A percentile compares a stretch with the other conserved stretches of the same genome.
These are phyloP conservation scores for Xylariaceae sp. DNA, from an alignment of 2,329 filamentous ascomycete genomes.

Conservation along the genomic window DNA sequence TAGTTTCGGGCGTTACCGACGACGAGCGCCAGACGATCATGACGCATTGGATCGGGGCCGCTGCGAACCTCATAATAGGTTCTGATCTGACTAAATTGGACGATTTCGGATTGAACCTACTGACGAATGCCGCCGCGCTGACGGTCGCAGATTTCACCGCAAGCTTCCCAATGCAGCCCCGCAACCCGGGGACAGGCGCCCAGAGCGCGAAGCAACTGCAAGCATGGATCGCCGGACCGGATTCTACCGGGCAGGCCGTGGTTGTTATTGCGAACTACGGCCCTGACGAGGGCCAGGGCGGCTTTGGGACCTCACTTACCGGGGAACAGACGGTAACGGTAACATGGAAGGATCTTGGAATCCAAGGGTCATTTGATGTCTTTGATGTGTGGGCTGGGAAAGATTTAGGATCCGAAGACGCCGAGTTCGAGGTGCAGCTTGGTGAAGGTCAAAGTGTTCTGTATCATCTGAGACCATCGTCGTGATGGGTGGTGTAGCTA, in stretches of 20 bases:
- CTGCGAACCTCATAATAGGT: constrained; percentile 38
- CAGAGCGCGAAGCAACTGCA: constrained; percentile 34
- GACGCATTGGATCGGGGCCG: constrained; percentile 41
- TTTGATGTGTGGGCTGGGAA: constrained; percentile 21
- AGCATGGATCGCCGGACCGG: constrained; percentile 38
- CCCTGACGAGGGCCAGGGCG: constrained; percentile 33
- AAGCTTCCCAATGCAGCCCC: constrained; percentile 36
- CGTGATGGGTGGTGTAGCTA: not conserved
- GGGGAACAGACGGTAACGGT: constrained; percentile 33
- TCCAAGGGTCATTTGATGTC: constrained; percentile 21
- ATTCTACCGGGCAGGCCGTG: constrained; percentile 24
- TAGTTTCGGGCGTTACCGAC: constrained; percentile 35
- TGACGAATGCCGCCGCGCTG: constrained; percentile 28
- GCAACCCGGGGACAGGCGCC: constrained; percentile 30
- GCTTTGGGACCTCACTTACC: constrained; percentile 27
- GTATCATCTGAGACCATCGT: constrained; percentile 15
- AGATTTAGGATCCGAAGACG: constrained; percentile 14
- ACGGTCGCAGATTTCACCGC: constrained; percentile 31
- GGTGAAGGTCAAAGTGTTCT: constrained; percentile 25
- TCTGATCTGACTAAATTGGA: constrained; percentile 36
- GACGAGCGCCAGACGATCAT: constrained; percentile 34
- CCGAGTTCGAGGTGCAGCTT: constrained; percentile 18
- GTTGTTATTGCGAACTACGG: constrained; percentile 38
- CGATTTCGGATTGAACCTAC: constrained; percentile 31
- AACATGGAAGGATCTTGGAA: constrained; percentile 33